Evolutionary conservation across 2,329 filamentous ascomycete species (phyloP).

Genomic region (Myotisia sp.): DNA sequence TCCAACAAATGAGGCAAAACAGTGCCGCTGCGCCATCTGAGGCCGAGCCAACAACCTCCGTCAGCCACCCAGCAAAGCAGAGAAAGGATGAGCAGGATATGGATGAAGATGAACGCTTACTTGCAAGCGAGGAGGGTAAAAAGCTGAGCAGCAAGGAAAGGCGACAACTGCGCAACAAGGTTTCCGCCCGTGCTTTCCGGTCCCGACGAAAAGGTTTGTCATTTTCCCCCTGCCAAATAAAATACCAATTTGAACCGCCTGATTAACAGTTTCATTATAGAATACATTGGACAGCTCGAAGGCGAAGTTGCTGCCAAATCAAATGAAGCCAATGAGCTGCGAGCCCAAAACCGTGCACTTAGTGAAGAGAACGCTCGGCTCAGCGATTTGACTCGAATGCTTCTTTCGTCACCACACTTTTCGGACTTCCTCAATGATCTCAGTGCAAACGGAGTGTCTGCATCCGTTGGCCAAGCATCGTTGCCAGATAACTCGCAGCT

Average conservation of each 20-base stretch:
- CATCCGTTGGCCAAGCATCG: constrained; percentile 20
- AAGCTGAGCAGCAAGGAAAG: constrained; percentile 97
- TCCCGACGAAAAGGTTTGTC: constrained; percentile 89
- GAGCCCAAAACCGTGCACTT: constrained; percentile 65
- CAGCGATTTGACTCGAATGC: constrained; percentile 64
- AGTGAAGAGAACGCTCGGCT: constrained; percentile 74
- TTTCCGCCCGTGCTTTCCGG: constrained; percentile 91
- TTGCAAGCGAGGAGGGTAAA: constrained; percentile 97
- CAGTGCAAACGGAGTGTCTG: constrained; percentile 43
- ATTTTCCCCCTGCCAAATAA: constrained; percentile 1
- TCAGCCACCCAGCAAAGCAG: constrained; percentile 55
- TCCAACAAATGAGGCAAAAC: constrained; percentile 77
- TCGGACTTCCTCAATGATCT: constrained; percentile 63
- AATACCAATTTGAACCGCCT: constrained; percentile 3
- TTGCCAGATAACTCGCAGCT: constrained; percentile 28
- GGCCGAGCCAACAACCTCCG: constrained; percentile 24
- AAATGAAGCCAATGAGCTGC: constrained; percentile 68
- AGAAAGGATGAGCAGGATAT: constrained; percentile 97
- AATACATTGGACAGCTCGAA: constrained; percentile 94
- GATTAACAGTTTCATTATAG: constrained; percentile 46
- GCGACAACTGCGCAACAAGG: constrained; percentile 95
- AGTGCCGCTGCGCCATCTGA: constrained; percentile 46
- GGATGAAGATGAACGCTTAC: constrained; percentile 88
- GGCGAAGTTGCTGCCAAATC: constrained; percentile 71
- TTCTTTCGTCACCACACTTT: constrained; percentile 68